A percentile compares a stretch with the other conserved stretches of the same genome.
Evolutionary conservation across 495 filamentous ascomycete species (phyloP).

Genomic region (Aspergillus bertholletiae): DNA sequence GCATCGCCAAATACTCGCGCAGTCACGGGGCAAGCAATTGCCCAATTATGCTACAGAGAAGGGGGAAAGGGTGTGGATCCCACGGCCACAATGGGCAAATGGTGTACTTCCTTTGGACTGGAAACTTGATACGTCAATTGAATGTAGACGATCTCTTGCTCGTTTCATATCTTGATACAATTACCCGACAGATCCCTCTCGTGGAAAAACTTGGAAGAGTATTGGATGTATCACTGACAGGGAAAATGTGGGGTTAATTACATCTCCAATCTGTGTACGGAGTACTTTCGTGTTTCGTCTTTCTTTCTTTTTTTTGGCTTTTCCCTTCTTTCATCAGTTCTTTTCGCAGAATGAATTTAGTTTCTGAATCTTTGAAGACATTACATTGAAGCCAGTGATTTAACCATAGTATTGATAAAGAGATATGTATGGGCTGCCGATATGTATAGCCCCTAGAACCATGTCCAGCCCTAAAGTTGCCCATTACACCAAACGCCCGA

Average conservation of each 20-base stretch:
- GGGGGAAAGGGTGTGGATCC: conserved; percentile 10
- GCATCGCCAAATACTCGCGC: conserved; percentile 40
- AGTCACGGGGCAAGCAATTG: conserved; percentile 29
- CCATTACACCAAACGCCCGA: conserved; percentile 6
- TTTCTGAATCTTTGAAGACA: no score
- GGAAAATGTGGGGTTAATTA: no score
- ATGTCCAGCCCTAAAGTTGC: conserved; percentile 4
- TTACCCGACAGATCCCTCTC: no score
- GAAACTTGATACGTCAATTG: background rate
- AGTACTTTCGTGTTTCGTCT: no score
- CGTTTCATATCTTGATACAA: background rate
- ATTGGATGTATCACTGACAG: background rate
- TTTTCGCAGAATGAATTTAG: no score
- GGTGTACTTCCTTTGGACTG: background rate
- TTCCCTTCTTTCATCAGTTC: no score
- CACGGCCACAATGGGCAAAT: background rate
- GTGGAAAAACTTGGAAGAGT: background rate
- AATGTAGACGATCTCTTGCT: background rate
- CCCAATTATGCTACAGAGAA: conserved; percentile 16
- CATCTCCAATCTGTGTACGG: background rate
- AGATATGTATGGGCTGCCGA: background rate
- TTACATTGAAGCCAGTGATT: background rate
- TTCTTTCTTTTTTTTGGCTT: no score
- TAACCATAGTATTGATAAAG: background rate
- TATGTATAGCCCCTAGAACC: background rate